phyloP scores from a whole-genome alignment of 208 protist genomes.

The Acanthamoeba pearcei region DNA sequence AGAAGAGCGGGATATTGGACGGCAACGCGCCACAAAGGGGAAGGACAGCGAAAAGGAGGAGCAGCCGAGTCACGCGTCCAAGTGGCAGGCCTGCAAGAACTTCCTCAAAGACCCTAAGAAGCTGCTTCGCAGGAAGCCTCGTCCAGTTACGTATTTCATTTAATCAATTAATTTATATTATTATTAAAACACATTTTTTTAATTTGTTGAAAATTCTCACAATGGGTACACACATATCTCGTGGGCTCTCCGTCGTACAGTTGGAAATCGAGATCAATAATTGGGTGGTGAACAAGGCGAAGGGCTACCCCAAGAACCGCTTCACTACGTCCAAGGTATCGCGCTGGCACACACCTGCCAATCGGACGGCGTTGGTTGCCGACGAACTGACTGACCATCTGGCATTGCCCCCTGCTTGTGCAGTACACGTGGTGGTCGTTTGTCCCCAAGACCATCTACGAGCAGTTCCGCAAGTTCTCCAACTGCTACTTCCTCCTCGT shows the following conservation, averaged over 20 bases:
- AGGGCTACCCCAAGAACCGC: constrained; percentile 26
- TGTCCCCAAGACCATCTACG: constrained; percentile 96
- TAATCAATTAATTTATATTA: background rate
- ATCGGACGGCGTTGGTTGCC: too few relatives aligned
- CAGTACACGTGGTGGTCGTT: constrained; percentile 90
- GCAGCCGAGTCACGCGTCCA: background rate
- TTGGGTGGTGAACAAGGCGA: background rate
- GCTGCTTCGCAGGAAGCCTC: background rate
- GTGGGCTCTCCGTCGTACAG: background rate
- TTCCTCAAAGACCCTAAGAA: background rate
- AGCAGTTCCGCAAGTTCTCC: constrained; percentile 96
- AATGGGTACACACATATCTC: background rate
- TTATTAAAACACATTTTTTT: background rate
- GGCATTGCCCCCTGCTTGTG: background rate
- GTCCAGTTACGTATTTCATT: background rate
- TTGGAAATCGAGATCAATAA: background rate
- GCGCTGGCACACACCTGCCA: too few relatives aligned
- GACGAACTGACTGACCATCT: background rate
- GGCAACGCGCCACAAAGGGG: background rate
- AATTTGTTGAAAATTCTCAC: background rate
- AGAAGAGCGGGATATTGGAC: background rate
- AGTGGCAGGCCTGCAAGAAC: background rate
- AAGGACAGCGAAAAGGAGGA: background rate
- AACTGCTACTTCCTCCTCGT: constrained; percentile 98
- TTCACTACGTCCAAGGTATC: constrained; percentile 47